phyloP scores from a whole-genome alignment of 2,329 filamentous ascomycete species.

The Monosporascus sp. region DNA sequence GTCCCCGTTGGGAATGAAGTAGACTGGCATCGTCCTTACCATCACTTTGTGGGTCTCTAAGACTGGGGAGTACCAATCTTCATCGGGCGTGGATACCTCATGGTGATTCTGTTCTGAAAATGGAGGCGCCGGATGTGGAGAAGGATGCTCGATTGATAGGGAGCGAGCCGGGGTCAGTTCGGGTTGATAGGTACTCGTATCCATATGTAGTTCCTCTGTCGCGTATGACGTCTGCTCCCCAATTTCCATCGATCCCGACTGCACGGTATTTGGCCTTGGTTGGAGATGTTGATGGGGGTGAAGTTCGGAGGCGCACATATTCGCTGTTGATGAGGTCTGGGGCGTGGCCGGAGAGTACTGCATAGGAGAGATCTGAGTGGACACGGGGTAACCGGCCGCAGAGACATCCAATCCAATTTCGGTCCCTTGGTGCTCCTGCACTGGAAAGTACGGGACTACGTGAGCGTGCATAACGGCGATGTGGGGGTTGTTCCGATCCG shows the following conservation, averaged over 20 bases:
- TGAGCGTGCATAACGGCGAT: constrained; percentile 58
- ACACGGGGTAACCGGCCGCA: constrained; percentile 40
- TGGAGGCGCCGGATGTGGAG: neutral
- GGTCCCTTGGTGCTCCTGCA: constrained; percentile 45
- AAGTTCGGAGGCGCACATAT: constrained; percentile 49
- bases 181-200: neutral
- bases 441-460: constrained; percentile 46
- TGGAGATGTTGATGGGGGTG: too few species aligned
- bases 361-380: constrained; percentile 55
- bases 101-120: neutral
- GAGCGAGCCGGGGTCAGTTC: neutral
- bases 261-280: too few species aligned
- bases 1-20: too few species aligned
- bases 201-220: too few species aligned
- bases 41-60: too few species aligned
- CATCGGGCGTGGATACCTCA: neutral
- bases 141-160: neutral
- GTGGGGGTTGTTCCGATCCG: constrained; percentile 57
- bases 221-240: too few species aligned
- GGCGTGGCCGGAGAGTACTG: constrained; percentile 53
- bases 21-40: too few species aligned
- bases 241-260: too few species aligned
- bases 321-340: constrained; percentile 47
- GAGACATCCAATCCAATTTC: constrained; percentile 45
- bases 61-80: neutral